These are phyloP conservation scores for Coleophoma crateriformis DNA, from an alignment of 2,329 filamentous ascomycete genomes.

Conservation along the genomic window DNA sequence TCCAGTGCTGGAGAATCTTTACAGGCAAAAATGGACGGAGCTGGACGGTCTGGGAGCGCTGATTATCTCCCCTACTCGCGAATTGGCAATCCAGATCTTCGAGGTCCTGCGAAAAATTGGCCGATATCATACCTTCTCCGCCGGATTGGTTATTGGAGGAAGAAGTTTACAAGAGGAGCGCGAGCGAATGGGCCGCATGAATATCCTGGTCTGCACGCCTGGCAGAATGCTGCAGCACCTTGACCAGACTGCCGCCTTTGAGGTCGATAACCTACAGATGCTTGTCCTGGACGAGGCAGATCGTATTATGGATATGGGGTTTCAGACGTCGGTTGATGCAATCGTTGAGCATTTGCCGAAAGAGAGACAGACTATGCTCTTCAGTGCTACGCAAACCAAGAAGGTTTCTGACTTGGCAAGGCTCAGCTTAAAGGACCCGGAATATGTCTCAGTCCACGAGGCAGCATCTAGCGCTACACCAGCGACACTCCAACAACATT, in stretches of 20 bases:
- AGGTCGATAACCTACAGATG: slow-evolving; percentile 86
- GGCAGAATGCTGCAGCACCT: slow-evolving; percentile 94
- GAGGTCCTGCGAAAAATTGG: slow-evolving; percentile 89
- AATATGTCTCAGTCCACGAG: slow-evolving; percentile 94
- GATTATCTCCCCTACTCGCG: slow-evolving; percentile 89
- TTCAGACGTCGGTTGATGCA: slow-evolving; percentile 84
- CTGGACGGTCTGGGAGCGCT: slow-evolving; percentile 87
- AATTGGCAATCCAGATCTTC: slow-evolving; percentile 95
- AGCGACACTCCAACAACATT: slow-evolving; percentile 80
- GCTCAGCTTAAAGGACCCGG: slow-evolving; percentile 80
- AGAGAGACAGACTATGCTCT: slow-evolving; percentile 83
- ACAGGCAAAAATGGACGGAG: slow-evolving; percentile 83
- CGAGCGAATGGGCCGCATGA: slow-evolving; percentile 83
- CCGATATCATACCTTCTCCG: slow-evolving; percentile 82
- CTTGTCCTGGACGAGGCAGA: slow-evolving; percentile 94
- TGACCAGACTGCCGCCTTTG: slow-evolving; percentile 86
- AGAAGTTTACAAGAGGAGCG: slow-evolving; percentile 85
- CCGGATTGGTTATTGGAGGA: slow-evolving; percentile 88
- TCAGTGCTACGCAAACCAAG: slow-evolving; percentile 94
- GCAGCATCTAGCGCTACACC: slow-evolving; percentile 76
- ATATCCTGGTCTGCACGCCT: slow-evolving; percentile 92
- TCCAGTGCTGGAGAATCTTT: slow-evolving; percentile 87
- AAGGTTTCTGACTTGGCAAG: slow-evolving; percentile 88
- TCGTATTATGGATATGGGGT: slow-evolving; percentile 96
- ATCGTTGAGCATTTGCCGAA: slow-evolving; percentile 87